Evolutionary conservation across 352 stramenopile genomes (phyloP).

Genomic region (Thraustochytrium sp.): DNA sequence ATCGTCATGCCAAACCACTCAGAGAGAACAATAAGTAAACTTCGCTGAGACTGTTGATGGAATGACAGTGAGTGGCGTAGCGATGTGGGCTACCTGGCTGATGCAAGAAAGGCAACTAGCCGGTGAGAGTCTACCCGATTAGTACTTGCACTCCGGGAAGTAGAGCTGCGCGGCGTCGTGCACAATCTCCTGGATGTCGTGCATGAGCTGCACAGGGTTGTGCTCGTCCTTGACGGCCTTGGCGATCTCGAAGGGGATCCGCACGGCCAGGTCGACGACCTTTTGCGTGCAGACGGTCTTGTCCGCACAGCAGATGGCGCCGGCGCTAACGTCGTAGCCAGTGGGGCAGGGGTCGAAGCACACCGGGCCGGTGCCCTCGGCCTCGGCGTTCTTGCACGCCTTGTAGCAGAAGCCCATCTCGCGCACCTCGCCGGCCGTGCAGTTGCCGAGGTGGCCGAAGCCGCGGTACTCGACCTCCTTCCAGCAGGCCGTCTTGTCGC

Average conservation of each 20-base stretch:
- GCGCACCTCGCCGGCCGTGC: not conserved
- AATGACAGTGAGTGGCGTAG: not conserved
- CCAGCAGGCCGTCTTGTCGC: slow-evolving; percentile 1
- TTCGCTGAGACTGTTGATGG: not conserved
- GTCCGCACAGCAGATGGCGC: slow-evolving; percentile 32
- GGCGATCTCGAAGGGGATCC: slow-evolving; percentile 31
- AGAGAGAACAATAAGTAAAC: not conserved
- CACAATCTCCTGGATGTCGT: slow-evolving; percentile 24
- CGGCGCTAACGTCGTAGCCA: not conserved
- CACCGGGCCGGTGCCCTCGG: not conserved
- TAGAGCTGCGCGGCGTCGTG: not conserved
- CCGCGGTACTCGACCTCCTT: slow-evolving; percentile 28
- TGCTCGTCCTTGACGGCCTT: not conserved
- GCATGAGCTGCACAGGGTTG: slow-evolving; percentile 3
- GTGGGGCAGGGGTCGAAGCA: slow-evolving; percentile 18
- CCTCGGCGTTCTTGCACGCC: not conserved
- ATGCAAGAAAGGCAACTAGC: not conserved
- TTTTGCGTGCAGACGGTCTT: not conserved
- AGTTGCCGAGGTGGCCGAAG: slow-evolving; percentile 7
- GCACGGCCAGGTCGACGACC: slow-evolving; percentile 11
- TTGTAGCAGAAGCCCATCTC: slow-evolving; percentile 39
- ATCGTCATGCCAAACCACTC: no score
- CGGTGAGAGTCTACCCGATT: not conserved
- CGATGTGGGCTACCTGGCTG: not conserved
- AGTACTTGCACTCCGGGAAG: slow-evolving; percentile 11